Evolutionary conservation across 768 basidiomycete species (phyloP), one percentile per base, ranked within the genome.

Genomic region (Trametopsis cervina): DNA sequence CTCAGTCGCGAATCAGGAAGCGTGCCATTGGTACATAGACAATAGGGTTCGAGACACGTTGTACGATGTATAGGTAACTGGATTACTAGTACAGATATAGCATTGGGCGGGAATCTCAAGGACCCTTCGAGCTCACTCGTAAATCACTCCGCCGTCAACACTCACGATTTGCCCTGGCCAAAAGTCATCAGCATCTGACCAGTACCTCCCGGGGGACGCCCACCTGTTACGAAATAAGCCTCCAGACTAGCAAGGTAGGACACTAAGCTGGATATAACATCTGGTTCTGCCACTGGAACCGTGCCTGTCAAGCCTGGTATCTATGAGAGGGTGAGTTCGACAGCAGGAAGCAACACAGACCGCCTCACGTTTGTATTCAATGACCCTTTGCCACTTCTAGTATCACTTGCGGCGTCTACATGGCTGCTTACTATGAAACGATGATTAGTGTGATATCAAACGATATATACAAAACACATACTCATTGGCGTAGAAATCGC

Each of bases 401-500:
- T 47, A 35, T 47, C 46, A 36, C 40, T n/a, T n/a, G n/a, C n/a
- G n/a, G n/a, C 46, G 29, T 47, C 46, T 17, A 36, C 18, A 20
- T 47, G 46, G 15, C 20, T 36, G 15, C 40, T 36, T 47, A 37
- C 4, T 6, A 23, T 38, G n/a, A 15, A 18, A 17, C 22, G n/a
- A n/a, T 13, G 17, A 11, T 4, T 39, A 20, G 17, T 7, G 4
- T 10, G 15, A 18, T 40, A 40, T 18, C 11, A 4, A 35, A n/a
- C 23, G 11, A 45, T 10, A 27, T 23, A 11, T 11, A 21, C 13
- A 36, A 11, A 21, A 20, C n/a, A 20, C 59, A 24, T 26, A 60
- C 59, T 35, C 29, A 60, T 42, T 2, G 48, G 42, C 15, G 60
- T 61, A 10, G 54, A 46, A 26, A 60, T 57, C 4, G 47, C 46